Base-by-base conservation (phyloP, 164 flowering plant genomes). In the Santalum album region DNA sequence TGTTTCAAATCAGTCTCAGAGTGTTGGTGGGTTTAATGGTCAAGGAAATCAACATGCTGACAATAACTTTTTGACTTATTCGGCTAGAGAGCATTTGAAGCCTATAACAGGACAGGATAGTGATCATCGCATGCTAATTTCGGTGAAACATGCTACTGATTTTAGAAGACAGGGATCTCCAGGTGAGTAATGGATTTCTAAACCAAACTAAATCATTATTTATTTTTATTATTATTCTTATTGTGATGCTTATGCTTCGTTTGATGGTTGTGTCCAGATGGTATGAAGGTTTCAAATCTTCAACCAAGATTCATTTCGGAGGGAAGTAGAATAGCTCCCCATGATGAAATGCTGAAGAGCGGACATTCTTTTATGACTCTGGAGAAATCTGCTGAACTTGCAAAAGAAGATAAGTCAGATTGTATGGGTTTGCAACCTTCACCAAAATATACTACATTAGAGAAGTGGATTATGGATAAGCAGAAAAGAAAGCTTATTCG, bases 391-490 rank as follows among this genome's bases (percentile, higher is more conserved):
- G 38, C 60, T 18, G 83, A 73, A 18, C 67, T 62, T 51, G 80
- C 70, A 55, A 80, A 70, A 24, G 84, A 76, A 23, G 70, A 74
- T 43, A 57, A 24, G 29, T 72, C 72, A 36, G 25, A 63, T 5
- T 47, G 62, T 44, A 51, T 62, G 46, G 76, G 70, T 51, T 53
- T 67, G 42, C 69, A 70, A 29, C 69, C 85, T 54, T 69, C 87
- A 54, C 87, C 91, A 35, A 83, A 74, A 74, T 71, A 81, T 57
- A 85, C 95, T 15, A 82, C 86, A 57, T 70, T 82, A 23, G 96
- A 87, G 67, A 90, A 78, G 70, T 90, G 95, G 92, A 77, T 94
- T 44, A 72, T 78, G 80, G 87, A 74, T 64, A 79, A 75, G 43
- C 84, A 75, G 65, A 87, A 78, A 72, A 76, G 74, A 56, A 94